phyloP scores from a whole-genome alignment of 2,329 filamentous ascomycete genomes.

The Ceratocystiopsis minuta region DNA sequence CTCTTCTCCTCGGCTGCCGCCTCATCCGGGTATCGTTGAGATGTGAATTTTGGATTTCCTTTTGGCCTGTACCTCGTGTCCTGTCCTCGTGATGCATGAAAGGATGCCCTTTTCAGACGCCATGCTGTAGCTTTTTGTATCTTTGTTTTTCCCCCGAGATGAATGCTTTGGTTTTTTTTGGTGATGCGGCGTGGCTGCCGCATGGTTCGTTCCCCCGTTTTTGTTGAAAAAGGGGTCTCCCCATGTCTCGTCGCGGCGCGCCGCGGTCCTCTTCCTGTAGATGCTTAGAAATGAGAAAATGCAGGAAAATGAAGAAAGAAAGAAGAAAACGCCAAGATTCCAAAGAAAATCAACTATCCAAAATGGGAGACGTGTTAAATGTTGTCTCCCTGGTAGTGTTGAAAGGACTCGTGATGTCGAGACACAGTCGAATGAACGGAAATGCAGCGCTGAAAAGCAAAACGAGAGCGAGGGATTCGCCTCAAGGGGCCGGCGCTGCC shows the following conservation, averaged over 20 bases:
- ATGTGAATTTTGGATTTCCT: constrained; percentile 13
- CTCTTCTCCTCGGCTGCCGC: constrained; percentile 2
- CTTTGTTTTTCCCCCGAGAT: constrained; percentile 1
- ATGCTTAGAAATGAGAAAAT: too few relatives aligned
- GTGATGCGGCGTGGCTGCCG: too few relatives aligned
- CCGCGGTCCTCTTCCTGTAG: too few relatives aligned
- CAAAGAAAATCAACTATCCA: neutral
- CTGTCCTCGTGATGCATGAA: constrained; percentile 4
- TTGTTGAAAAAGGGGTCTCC: constrained; percentile 11
- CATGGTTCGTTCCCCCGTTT: constrained; percentile 7
- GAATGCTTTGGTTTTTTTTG: neutral
- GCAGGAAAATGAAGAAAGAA: too few relatives aligned
- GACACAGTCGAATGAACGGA: neutral
- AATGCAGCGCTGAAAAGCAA: neutral
- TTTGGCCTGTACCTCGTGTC: constrained; percentile 4
- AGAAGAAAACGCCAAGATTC: too few relatives aligned
- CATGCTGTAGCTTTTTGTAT: constrained; percentile 1
- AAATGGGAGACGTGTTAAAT: too few relatives aligned
- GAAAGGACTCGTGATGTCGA: too few relatives aligned
- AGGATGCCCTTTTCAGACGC: neutral
- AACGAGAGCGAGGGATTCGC: neutral
- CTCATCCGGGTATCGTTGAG: constrained; percentile 20
- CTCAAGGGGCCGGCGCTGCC: too few relatives aligned
- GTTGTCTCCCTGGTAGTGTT: too few relatives aligned
- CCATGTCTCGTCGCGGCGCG: too few relatives aligned